These are phyloP conservation scores for Fragaria iinumae DNA, from an alignment of 306 rosid species.

Conservation along the genomic window DNA sequence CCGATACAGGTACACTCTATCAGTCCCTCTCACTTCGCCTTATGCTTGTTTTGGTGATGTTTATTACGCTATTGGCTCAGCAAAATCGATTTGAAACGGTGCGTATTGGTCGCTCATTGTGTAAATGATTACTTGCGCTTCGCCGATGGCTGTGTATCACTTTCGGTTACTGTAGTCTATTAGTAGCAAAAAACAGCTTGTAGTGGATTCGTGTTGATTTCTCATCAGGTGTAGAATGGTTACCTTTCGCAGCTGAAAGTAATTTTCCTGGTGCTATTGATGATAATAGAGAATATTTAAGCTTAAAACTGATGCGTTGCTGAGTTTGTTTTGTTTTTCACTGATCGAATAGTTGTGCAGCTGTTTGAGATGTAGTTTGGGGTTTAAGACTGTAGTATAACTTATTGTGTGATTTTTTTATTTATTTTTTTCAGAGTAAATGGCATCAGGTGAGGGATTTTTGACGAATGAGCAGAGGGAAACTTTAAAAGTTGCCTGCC, in stretches of 20 bases:
- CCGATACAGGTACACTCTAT: conserved; percentile 29
- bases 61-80: neutral
- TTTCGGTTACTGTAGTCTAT: neutral
- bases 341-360: neutral
- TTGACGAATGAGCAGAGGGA: conserved; percentile 91
- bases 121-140: neutral
- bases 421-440: conserved; percentile 19
- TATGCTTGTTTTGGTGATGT: neutral
- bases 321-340: too few relatives aligned
- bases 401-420: neutral
- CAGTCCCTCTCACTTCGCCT: neutral
- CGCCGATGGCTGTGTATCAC: neutral
- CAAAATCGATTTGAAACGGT: neutral
- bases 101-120: neutral
- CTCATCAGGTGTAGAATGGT: neutral
- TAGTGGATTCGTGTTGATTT: neutral
- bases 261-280: neutral
- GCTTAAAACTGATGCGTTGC: neutral
- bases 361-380: neutral
- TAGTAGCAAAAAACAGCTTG: conserved; percentile 2
- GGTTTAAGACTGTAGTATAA: neutral
- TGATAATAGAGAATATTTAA: neutral
- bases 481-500: conserved; percentile 62
- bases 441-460: conserved; percentile 94
- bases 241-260: neutral